Evolutionary conservation across 495 filamentous ascomycete genomes (phyloP).

Genomic region (Lasiosphaeria ovina): DNA sequence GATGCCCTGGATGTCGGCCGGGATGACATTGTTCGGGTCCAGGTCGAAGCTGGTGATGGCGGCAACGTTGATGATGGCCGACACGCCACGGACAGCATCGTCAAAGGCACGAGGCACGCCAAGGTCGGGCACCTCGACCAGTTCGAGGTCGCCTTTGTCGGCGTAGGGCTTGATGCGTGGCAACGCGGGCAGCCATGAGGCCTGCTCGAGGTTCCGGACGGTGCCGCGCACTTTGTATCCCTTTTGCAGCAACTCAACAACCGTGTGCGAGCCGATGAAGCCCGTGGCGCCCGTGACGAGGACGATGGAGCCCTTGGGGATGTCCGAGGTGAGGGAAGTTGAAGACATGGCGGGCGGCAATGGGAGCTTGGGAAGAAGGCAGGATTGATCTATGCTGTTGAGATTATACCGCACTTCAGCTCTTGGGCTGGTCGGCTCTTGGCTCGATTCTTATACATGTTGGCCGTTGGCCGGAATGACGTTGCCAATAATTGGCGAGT

Average conservation of each 20-base stretch:
- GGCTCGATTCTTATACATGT: too few species aligned
- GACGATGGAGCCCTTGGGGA: constrained; percentile 24
- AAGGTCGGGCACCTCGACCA: constrained; percentile 41
- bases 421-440: too few species aligned
- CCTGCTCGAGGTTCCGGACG: constrained; percentile 39
- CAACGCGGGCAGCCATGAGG: constrained; percentile 37
- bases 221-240: constrained; percentile 55
- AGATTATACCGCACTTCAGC: too few species aligned
- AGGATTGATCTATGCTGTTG: too few species aligned
- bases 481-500: too few species aligned
- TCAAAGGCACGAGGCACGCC: constrained; percentile 38
- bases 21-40: constrained; percentile 46
- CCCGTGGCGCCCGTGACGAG: constrained; percentile 57
- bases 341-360: neutral
- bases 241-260: constrained; percentile 43
- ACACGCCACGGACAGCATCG: constrained; percentile 39
- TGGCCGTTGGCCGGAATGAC: too few species aligned
- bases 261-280: constrained; percentile 51
- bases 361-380: neutral
- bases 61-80: constrained; percentile 46
- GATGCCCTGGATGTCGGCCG: constrained; percentile 37
- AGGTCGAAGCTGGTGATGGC: constrained; percentile 37
- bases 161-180: constrained; percentile 39
- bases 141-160: constrained; percentile 38
- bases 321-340: constrained; percentile 7